These are phyloP conservation scores for Trichosporon asahii DNA, from an alignment of 1,284 basidiomycete genomes.

Conservation along the genomic window DNA sequence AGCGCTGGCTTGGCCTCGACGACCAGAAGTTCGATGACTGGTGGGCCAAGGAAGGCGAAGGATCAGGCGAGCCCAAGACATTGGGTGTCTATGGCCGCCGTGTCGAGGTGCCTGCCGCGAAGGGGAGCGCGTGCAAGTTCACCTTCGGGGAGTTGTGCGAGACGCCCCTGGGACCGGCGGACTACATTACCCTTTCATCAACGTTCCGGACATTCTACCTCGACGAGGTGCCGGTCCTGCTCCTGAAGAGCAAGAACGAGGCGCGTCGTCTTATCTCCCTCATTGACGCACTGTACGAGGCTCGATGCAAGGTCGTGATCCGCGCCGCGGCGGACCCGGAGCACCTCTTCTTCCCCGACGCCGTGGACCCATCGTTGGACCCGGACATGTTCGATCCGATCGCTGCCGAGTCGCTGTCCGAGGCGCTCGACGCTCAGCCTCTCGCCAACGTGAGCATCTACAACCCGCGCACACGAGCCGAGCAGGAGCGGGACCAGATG, in stretches of 20 bases:
- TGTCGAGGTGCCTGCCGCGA: conserved; percentile 57
- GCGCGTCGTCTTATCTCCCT: conserved; percentile 68
- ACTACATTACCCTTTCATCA: conserved; percentile 65
- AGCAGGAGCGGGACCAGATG: conserved; percentile 42
- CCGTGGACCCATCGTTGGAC: conserved; percentile 29
- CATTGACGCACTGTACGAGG: conserved; percentile 63
- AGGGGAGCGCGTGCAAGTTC: conserved; percentile 56
- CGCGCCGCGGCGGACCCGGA: conserved; percentile 58
- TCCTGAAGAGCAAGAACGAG: conserved; percentile 62
- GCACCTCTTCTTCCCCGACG: conserved; percentile 63
- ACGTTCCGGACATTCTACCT: conserved; percentile 61
- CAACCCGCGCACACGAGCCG: conserved; percentile 38
- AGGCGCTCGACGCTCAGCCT: conserved; percentile 58
- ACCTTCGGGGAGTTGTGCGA: conserved; percentile 64
- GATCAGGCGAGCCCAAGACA: conserved; percentile 19
- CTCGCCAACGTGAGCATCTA: conserved; percentile 64
- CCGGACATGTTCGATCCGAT: conserved; percentile 50
- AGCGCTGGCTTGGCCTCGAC: conserved; percentile 33
- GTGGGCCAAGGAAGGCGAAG: conserved; percentile 34
- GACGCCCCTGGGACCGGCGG: conserved; percentile 64
- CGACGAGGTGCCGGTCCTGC: conserved; percentile 61
- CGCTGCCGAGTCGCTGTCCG: conserved; percentile 61
- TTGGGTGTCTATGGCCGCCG: conserved; percentile 57
- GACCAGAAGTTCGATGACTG: conserved; percentile 41
- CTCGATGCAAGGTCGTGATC: conserved; percentile 49